These are phyloP conservation scores for Hirsutella minnesotensis DNA, from an alignment of 2,329 filamentous ascomycete genomes.

Conservation along the genomic window DNA sequence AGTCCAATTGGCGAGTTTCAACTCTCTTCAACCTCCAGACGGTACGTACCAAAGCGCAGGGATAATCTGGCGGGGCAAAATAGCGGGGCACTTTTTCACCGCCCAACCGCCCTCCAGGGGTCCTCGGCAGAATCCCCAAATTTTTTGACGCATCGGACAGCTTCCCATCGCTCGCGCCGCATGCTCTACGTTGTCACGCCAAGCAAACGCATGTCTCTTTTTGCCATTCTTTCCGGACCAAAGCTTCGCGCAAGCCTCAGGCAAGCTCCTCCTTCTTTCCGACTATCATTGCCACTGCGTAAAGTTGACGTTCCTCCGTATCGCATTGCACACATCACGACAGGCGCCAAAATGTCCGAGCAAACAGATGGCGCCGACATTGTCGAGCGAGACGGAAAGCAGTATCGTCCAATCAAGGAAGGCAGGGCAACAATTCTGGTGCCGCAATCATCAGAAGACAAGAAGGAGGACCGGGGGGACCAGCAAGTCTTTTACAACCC, in stretches of 20 bases:
- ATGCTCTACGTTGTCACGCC: too few species aligned
- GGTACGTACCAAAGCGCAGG: neutral
- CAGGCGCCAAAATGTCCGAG: constrained; percentile 7
- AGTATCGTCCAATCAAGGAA: constrained; percentile 40
- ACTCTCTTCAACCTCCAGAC: too few species aligned
- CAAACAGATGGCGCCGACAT: constrained; percentile 9
- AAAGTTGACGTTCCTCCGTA: too few species aligned
- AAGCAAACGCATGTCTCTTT: too few species aligned
- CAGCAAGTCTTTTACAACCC: constrained; percentile 96
- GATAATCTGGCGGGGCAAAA: neutral
- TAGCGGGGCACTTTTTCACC: neutral
- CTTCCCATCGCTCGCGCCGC: neutral
- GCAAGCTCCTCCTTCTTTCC: too few species aligned
- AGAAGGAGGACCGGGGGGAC: constrained; percentile 44
- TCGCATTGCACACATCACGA: too few species aligned
- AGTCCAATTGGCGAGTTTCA: too few species aligned
- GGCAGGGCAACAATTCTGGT: constrained; percentile 46
- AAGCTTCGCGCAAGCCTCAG: too few species aligned
- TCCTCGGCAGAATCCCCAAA: constrained; percentile 13
- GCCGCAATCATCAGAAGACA: constrained; percentile 31
- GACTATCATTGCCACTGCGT: too few species aligned
- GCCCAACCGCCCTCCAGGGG: constrained; percentile 9
- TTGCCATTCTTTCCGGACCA: too few species aligned
- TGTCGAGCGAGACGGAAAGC: constrained; percentile 28
- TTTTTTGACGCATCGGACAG: constrained; percentile 2